These are phyloP conservation scores for Phragmites australis DNA, from an alignment of 176 grass and related monocot genomes.

Conservation along the genomic window DNA sequence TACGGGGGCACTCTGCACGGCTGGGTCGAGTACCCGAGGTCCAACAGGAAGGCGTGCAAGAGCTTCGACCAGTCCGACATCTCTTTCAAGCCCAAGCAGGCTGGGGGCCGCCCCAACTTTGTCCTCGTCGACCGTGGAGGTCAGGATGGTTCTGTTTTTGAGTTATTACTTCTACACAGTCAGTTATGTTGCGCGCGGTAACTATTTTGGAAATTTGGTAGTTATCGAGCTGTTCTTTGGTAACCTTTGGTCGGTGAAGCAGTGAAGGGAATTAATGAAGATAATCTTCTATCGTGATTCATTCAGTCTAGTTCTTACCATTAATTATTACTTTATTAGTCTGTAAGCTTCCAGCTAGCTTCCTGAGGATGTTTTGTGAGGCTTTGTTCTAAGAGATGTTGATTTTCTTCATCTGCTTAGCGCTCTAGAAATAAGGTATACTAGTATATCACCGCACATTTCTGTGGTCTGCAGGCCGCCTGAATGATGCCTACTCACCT, in stretches of 20 bases:
- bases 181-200: neutral
- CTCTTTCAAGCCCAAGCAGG: constrained; percentile 57
- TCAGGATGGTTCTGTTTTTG: constrained; percentile 7
- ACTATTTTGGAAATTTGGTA: neutral
- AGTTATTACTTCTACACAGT: neutral
- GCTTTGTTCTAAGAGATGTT: too few relatives aligned
- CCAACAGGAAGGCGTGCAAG: constrained; percentile 66
- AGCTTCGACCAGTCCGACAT: constrained; percentile 63
- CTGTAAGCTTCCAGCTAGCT: neutral
- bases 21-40: constrained; percentile 64
- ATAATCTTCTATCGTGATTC: constrained; percentile 18
- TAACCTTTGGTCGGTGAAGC: neutral
- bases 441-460: too few relatives aligned
- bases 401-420: neutral
- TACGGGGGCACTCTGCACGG: constrained; percentile 86
- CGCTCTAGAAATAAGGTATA: too few relatives aligned
- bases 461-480: too few relatives aligned
- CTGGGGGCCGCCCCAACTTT: constrained; percentile 62
- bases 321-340: constrained; percentile 29
- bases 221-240: neutral
- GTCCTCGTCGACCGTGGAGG: constrained; percentile 78
- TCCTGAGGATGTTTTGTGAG: neutral
- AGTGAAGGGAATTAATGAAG: neutral
- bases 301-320: neutral
- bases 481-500: too few relatives aligned